These are phyloP conservation scores for Diaporthe sp. DNA, from an alignment of 2,329 filamentous ascomycete genomes.

Conservation along the genomic window DNA sequence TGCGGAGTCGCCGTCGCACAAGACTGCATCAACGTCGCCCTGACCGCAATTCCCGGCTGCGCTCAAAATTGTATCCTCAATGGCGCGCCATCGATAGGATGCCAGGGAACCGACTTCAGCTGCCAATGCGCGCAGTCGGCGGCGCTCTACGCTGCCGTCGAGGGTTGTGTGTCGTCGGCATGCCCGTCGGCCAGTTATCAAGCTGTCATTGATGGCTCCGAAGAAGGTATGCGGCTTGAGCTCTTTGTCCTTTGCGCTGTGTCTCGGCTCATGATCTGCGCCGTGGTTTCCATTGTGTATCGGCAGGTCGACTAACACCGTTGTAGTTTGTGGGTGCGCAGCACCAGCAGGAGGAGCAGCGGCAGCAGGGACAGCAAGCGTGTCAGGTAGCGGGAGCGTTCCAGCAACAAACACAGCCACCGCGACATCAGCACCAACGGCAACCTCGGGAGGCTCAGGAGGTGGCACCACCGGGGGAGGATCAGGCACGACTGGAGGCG, in stretches of 20 bases:
- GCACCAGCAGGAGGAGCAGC: slow-evolving; percentile 20
- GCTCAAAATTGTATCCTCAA: slow-evolving; percentile 49
- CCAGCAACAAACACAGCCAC: slow-evolving; percentile 31
- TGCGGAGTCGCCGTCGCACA: slow-evolving; percentile 31
- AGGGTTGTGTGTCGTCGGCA: slow-evolving; percentile 46
- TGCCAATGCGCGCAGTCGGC: slow-evolving; percentile 49
- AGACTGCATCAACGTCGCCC: slow-evolving; percentile 45
- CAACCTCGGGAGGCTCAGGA: background rate
- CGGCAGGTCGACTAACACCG: background rate
- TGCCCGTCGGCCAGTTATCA: slow-evolving; percentile 46
- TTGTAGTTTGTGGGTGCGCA: slow-evolving; percentile 36
- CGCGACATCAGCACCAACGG: background rate
- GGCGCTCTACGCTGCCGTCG: slow-evolving; percentile 47
- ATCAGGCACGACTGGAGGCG: slow-evolving; percentile 5
- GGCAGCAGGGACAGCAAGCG: slow-evolving; percentile 28
- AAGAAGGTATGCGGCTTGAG: slow-evolving; percentile 41
- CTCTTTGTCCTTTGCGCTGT: background rate
- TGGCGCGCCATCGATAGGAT: slow-evolving; percentile 47
- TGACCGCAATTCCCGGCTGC: slow-evolving; percentile 47
- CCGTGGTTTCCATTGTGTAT: background rate
- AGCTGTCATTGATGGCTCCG: slow-evolving; percentile 49
- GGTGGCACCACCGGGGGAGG: background rate
- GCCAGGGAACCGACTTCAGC: slow-evolving; percentile 47
- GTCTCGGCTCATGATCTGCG: background rate
- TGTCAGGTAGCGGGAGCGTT: slow-evolving; percentile 3